Percentiles rank a stretch among this genome's conserved stretches.
These are phyloP conservation scores for Anthracocystis setariae DNA, from an alignment of 1,284 basidiomycete genomes.

Conservation along the genomic window DNA sequence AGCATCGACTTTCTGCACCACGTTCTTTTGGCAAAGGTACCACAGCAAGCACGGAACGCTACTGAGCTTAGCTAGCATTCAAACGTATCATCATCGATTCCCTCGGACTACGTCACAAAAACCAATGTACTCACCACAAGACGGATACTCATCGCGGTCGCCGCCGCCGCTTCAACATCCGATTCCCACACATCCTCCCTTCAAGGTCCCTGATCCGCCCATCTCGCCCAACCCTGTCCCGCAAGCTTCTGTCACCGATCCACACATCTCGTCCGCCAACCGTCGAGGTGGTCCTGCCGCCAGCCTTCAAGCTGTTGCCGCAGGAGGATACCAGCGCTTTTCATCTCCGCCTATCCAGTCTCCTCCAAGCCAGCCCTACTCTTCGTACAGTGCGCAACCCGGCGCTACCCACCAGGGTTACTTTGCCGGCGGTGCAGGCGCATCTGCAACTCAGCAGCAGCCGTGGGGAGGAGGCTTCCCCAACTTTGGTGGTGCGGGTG, in stretches of 20 bases:
- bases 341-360: constrained; percentile 45
- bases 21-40: too few relatives aligned
- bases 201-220: constrained; percentile 59
- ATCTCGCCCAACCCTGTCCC: constrained; percentile 47
- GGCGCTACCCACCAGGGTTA: constrained; percentile 13
- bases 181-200: constrained; percentile 64
- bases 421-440: constrained; percentile 15
- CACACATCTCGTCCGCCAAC: constrained; percentile 36
- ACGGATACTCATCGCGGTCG: constrained; percentile 40
- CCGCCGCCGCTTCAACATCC: constrained; percentile 65
- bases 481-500: constrained; percentile 23
- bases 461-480: constrained; percentile 26
- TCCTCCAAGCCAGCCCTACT: constrained; percentile 19
- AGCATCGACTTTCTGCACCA: not conserved
- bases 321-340: constrained; percentile 50
- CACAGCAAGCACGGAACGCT: too few relatives aligned
- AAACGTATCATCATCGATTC: not conserved
- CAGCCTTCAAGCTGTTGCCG: constrained; percentile 27
- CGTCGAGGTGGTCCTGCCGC: constrained; percentile 32
- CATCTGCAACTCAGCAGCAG: constrained; percentile 15
- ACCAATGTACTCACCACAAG: constrained; percentile 54
- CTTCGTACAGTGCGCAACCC: constrained; percentile 18
- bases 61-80: not conserved
- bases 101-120: not conserved
- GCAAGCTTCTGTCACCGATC: constrained; percentile 29